Conservation (phyloP, 768 basidiomycete genomes). For the Chlorophyllum brunneum region DNA sequence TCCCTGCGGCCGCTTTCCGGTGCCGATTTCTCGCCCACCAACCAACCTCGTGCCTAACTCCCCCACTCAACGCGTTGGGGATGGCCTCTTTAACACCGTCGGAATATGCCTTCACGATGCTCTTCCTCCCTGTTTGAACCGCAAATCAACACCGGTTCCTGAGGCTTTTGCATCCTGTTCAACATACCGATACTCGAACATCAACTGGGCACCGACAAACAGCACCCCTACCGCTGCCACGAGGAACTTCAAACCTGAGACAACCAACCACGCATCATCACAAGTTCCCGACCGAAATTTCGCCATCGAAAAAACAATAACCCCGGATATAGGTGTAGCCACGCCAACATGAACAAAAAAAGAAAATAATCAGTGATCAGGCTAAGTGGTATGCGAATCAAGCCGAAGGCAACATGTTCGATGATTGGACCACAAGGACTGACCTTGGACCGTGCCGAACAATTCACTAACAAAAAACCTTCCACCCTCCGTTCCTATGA, state of each 20-base stretch:
- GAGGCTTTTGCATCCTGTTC: background rate
- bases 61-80: background rate
- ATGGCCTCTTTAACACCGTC: slow-evolving; percentile 35
- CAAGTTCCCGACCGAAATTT: too few relatives aligned
- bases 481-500: slow-evolving; percentile 81
- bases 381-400: background rate
- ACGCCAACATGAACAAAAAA: background rate
- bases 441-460: slow-evolving; percentile 64
- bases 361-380: slow-evolving; percentile 3
- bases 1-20: background rate
- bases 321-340: too few relatives aligned
- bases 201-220: slow-evolving; percentile 83
- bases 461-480: slow-evolving; percentile 61
- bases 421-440: slow-evolving; percentile 9
- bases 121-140: slow-evolving; percentile 12
- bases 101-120: slow-evolving; percentile 38
- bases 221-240: slow-evolving; percentile 54
- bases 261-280: too few relatives aligned
- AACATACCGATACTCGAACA: slow-evolving; percentile 92
- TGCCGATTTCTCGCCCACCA: too few relatives aligned
- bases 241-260: slow-evolving; percentile 71
- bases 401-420: slow-evolving; percentile 2
- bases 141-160: background rate
- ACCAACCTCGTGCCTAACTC: slow-evolving; percentile 1
- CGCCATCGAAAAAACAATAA: too few relatives aligned